Evolutionary conservation across 2,329 filamentous ascomycete genomes (phyloP), one percentile per base, ranked within the genome.

Genomic region (Colletotrichum destructivum): DNA sequence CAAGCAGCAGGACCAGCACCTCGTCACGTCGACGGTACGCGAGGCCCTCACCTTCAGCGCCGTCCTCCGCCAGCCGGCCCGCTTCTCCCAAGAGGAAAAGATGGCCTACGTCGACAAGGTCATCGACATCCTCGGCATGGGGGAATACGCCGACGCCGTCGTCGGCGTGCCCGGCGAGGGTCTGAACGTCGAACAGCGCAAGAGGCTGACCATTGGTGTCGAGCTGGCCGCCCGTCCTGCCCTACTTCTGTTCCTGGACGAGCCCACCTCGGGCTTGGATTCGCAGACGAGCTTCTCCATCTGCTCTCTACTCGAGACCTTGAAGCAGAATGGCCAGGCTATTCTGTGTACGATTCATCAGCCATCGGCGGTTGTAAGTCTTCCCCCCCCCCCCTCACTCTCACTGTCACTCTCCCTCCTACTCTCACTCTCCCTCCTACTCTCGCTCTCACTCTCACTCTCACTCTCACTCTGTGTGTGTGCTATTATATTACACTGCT

Each of bases 261-360:
- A 94, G 77, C 93, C 93, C 2, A 94, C 92, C 3, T 94, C 92
- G 12, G 93, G 93, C 78, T 85, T 94, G 16, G 92, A 94, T 79
- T 91, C 88, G 75, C 92, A 94, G 78, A 94, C 92, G 1, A 92
- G 92, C 0, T 94, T 91, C 90, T 91, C 91, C 59, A 94, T 94
- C 77, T 88, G 90, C 31, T 88, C 90, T 78, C 84, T 94, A 4
- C 87, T 95, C 69, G 88, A 92, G 75, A 94, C 93, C 72, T 82
- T 91, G 12, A 85, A 88, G 0, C 75, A 86, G 55, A 82, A 79
- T 3, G 85, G 86, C 2, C 86, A 88, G 74, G 84, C 86, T n/a
- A 82, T 88, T 15, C 77, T 88, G 0, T 86, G 84, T 63, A 88
- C 86, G 1, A 87, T 88, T 42, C 86, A 88, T 75, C 86, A 88